phyloP scores from a whole-genome alignment of 1,284 basidiomycete species.

The Austroboletus novae-zelandiae region DNA sequence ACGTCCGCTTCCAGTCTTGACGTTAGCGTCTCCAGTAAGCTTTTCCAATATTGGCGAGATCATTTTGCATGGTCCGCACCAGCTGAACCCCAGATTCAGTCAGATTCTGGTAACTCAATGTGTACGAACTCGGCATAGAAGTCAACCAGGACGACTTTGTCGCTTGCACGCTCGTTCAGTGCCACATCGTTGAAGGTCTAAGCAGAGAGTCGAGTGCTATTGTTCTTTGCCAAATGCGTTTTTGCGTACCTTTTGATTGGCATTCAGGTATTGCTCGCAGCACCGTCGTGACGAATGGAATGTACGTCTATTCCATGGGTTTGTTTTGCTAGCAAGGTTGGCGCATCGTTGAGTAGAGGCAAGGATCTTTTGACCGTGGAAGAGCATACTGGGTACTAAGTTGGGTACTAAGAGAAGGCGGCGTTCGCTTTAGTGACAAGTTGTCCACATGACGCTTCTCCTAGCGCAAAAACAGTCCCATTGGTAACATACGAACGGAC shows the following conservation, averaged over 20 bases:
- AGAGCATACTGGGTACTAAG: slow-evolving; percentile 14
- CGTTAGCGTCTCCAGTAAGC: slow-evolving; percentile 42
- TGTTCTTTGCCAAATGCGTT: background rate
- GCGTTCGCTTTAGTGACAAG: background rate
- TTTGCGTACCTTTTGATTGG: slow-evolving; percentile 31
- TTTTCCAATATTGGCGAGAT: slow-evolving; percentile 65
- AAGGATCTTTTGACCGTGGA: slow-evolving; percentile 10
- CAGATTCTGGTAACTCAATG: slow-evolving; percentile 1
- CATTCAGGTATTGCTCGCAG: slow-evolving; percentile 35
- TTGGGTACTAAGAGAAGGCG: background rate
- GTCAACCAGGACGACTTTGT: slow-evolving; percentile 65
- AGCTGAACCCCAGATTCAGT: slow-evolving; percentile 41
- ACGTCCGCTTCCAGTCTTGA: slow-evolving; percentile 51
- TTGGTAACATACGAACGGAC: no score
- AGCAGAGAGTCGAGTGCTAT: background rate
- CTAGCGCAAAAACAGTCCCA: no score
- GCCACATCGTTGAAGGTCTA: slow-evolving; percentile 53
- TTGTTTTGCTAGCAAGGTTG: slow-evolving; percentile 2
- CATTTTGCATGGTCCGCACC: slow-evolving; percentile 71
- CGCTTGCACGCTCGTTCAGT: slow-evolving; percentile 35
- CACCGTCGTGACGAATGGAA: slow-evolving; percentile 29
- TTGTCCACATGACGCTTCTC: background rate
- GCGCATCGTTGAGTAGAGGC: slow-evolving; percentile 7
- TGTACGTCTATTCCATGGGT: slow-evolving; percentile 4
- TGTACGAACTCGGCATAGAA: slow-evolving; percentile 71